Conservation (phyloP, 2,329 filamentous ascomycete genomes). For the Elsinoe batatas region DNA sequence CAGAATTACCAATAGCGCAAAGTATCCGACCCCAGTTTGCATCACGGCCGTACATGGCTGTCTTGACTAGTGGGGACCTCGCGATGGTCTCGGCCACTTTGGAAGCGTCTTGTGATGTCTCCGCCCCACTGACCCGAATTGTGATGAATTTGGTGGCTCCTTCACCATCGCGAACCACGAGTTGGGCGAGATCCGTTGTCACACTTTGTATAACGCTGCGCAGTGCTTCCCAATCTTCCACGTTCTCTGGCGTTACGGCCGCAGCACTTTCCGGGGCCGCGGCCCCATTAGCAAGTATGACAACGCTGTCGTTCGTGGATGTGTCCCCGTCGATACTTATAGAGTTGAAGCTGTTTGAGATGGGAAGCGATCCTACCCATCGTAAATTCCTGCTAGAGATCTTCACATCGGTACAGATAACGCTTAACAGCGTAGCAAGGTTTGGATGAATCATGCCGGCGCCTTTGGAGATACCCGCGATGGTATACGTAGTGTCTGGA, state of each 20-base stretch:
- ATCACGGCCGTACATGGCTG: conserved; percentile 90
- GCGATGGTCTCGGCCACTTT: conserved; percentile 82
- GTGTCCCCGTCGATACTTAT: conserved; percentile 97
- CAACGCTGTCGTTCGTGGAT: conserved; percentile 93
- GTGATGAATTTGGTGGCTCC: conserved; percentile 98
- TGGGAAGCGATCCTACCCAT: conserved; percentile 60
- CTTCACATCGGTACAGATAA: conserved; percentile 85
- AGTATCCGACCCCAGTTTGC: conserved; percentile 98
- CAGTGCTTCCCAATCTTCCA: conserved; percentile 56
- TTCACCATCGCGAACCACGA: conserved; percentile 91
- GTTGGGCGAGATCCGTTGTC: conserved; percentile 73
- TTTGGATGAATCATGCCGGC: conserved; percentile 99
- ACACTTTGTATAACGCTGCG: conserved; percentile 63
- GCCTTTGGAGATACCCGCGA: conserved; percentile 94
- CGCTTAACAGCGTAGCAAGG: conserved; percentile 90
- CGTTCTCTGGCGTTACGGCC: conserved; percentile 23
- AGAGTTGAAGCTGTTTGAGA: conserved; percentile 84
- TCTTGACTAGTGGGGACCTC: conserved; percentile 88
- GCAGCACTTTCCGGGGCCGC: conserved; percentile 36
- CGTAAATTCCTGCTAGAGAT: conserved; percentile 60
- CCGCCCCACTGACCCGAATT: conserved; percentile 68
- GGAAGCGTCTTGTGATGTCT: conserved; percentile 59
- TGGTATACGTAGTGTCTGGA: conserved; percentile 62
- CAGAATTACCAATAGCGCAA: conserved; percentile 80
- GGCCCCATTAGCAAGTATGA: conserved; percentile 88